Evolutionary conservation across 257 asterid species (phyloP).

Genomic region (Misopates orontium): DNA sequence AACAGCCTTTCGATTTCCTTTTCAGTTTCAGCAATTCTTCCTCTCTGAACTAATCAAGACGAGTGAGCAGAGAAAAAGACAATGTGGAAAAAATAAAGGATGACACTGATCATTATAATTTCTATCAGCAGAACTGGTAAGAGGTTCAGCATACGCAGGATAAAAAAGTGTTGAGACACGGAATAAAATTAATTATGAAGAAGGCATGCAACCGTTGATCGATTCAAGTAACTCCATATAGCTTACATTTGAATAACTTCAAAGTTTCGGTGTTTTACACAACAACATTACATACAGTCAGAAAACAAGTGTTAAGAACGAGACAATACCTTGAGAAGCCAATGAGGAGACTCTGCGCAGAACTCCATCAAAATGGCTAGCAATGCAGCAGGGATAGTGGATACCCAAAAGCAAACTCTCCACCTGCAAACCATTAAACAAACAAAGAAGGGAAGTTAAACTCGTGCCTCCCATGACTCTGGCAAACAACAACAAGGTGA

Average conservation of each 20-base stretch:
- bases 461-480: neutral
- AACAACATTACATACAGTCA: constrained; percentile 2
- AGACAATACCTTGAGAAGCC: constrained; percentile 82
- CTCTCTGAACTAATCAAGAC: constrained; percentile 53
- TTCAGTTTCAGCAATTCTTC: constrained; percentile 76
- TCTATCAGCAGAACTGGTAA: constrained; percentile 17
- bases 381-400: constrained; percentile 79
- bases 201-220: neutral
- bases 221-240: constrained; percentile 2
- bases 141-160: constrained; percentile 9
- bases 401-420: constrained; percentile 95
- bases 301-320: constrained; percentile 23
- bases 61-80: constrained; percentile 18
- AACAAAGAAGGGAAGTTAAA: constrained; percentile 6
- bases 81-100: constrained; percentile 18
- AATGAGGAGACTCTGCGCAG: constrained; percentile 87
- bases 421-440: constrained; percentile 54
- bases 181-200: too few species aligned
- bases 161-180: too few species aligned
- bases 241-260: constrained; percentile 17
- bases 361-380: constrained; percentile 76
- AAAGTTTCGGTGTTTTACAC: neutral
- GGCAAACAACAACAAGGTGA: constrained; percentile 20
- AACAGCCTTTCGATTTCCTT: constrained; percentile 74
- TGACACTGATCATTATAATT: constrained; percentile 9